Base-by-base conservation (phyloP, 139 green algal genomes). In the Micractinium sp. region DNA sequence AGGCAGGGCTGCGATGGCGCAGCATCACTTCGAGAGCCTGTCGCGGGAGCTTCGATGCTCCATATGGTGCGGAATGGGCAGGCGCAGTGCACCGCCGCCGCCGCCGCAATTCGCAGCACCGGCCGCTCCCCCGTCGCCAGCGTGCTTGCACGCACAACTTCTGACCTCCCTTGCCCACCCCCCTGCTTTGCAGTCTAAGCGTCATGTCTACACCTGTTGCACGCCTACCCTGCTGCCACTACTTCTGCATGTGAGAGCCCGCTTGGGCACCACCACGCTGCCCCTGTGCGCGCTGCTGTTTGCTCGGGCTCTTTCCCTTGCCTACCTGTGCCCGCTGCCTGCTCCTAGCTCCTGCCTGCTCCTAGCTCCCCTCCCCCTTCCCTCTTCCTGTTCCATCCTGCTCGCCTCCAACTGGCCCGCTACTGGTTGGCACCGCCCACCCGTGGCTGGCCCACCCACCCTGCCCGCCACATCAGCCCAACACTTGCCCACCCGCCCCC, bases 221-320 rank as follows among this genome's bases (percentile, higher is more conserved):
- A 7, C 86, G 92, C 20, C 86, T 92, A 15, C 80, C 90, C 2
- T 94, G 92, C 82, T 94, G 91, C 86, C 92, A 94, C 91, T 94
- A 94, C 86, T 93, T 94, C 63, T 94, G 92, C 82, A 81, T 75
- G 92, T 94, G 82, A 92, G 92, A 35, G 81, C 47, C 31, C 9
- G 7, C 7, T 9, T 9, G 9, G 9, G 47, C 7, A 56, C 47
- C 47, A 9, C n/a, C 19, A 38, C 5, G 77, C 77, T 25, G 39
- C 39, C 74, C 74, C 16, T 2, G 35, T 81, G 75, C 35, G 9
- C 2, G 33, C 75, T 14, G 75, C 75, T 81, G 35, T 36, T 19
- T n/a, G 35, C 1, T 56, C 75, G 69, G 14, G 1, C 56, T 31
- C n/a, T 78, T 29, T 39, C 73, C 12, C 20, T 27, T 23, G 25